A percentile compares a stretch with the other conserved stretches of the same genome.
Conservation (phyloP, 192 early-diverging fungal genomes). For the Gaertneriomyces semiglobifer region DNA sequence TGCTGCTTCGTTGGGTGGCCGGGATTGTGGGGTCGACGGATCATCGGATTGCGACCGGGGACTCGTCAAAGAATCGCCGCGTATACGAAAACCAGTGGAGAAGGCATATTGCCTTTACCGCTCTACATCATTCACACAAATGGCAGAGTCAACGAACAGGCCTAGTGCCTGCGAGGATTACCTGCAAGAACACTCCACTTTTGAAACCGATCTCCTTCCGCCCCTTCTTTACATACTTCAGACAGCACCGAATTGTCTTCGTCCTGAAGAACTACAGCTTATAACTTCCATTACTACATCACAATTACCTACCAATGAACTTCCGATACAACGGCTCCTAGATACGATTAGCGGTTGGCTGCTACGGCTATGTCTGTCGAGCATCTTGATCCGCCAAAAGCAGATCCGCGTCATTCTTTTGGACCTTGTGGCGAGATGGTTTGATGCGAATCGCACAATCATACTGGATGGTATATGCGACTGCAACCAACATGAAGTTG, state of each 20-base stretch:
- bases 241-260: not conserved
- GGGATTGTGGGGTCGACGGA: too few species aligned
- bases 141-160: too few species aligned
- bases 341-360: conserved; percentile 26
- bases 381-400: conserved; percentile 31
- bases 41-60: too few species aligned
- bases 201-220: too few species aligned
- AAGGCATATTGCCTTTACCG: too few species aligned
- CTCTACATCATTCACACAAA: too few species aligned
- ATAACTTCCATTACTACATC: not conserved
- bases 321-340: conserved; percentile 22
- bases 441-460: conserved; percentile 1
- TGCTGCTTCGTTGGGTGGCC: too few species aligned
- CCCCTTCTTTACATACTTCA: too few species aligned
- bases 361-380: conserved; percentile 32
- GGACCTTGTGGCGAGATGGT: conserved; percentile 78
- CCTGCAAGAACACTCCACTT: too few species aligned
- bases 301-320: not conserved
- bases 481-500: not conserved
- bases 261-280: not conserved
- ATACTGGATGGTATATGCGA: not conserved
- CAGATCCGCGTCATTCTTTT: conserved; percentile 72
- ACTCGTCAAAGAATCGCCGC: too few species aligned
- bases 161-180: too few species aligned
- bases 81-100: too few species aligned